Conservation (phyloP, 2,329 filamentous ascomycete genomes). For the Fusarium austroafricanum region DNA sequence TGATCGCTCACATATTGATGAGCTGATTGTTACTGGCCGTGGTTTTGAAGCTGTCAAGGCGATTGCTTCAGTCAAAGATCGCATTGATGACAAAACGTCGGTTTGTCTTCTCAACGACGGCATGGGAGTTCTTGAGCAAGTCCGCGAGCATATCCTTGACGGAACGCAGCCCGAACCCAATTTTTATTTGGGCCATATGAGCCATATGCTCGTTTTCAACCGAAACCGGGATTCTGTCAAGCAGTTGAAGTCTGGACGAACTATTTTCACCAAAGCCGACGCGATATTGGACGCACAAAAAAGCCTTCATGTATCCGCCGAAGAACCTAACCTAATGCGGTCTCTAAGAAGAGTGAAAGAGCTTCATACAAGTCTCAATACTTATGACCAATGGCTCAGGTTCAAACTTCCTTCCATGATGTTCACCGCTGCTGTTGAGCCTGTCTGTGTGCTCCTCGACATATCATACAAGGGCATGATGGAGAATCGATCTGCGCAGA, state of each 20-base stretch:
- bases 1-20: constrained; percentile 69
- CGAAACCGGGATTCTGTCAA: constrained; percentile 54
- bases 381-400: constrained; percentile 66
- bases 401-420: constrained; percentile 84
- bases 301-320: constrained; percentile 30
- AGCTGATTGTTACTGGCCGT: constrained; percentile 74
- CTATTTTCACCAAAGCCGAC: constrained; percentile 46
- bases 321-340: constrained; percentile 40
- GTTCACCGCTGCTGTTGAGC: constrained; percentile 81
- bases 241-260: constrained; percentile 51
- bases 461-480: constrained; percentile 78
- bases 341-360: constrained; percentile 35
- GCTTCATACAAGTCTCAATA: constrained; percentile 39
- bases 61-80: constrained; percentile 70
- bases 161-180: constrained; percentile 73
- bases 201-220: constrained; percentile 59
- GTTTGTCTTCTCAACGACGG: constrained; percentile 84
- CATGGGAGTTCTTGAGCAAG: constrained; percentile 82
- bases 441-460: constrained; percentile 83
- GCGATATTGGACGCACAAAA: constrained; percentile 27
- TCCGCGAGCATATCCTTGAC: constrained; percentile 78
- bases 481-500: constrained; percentile 72
- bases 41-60: constrained; percentile 67
- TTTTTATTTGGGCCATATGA: constrained; percentile 77
- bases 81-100: constrained; percentile 75